These are phyloP conservation scores for Aspergillus felis DNA, from an alignment of 2,329 filamentous ascomycete genomes.

Conservation along the genomic window DNA sequence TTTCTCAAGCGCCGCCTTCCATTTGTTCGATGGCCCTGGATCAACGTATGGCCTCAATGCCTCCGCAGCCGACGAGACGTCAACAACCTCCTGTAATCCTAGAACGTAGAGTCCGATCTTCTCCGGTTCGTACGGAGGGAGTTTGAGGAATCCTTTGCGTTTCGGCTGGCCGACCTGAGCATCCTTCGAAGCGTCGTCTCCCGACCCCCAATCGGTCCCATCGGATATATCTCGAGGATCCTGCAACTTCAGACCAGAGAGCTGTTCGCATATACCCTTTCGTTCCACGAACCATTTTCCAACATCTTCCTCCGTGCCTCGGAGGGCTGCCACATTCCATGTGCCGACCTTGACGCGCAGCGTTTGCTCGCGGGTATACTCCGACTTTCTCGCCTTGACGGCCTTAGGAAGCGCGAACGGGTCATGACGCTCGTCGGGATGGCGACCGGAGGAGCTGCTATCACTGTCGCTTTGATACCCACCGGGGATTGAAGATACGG, in stretches of 20 bases:
- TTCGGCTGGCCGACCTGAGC: constrained; percentile 45
- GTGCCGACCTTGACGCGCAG: constrained; percentile 86
- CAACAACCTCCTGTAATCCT: constrained; percentile 87
- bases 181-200: constrained; percentile 11
- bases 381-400: constrained; percentile 67
- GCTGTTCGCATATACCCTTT: constrained; percentile 62
- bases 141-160: constrained; percentile 38
- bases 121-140: constrained; percentile 39
- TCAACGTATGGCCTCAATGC: constrained; percentile 75
- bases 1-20: constrained; percentile 71
- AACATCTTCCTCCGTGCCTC: constrained; percentile 82
- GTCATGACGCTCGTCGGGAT: constrained; percentile 21
- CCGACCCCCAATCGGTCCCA: constrained; percentile 2
- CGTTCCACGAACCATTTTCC: constrained; percentile 82
- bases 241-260: constrained; percentile 51
- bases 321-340: constrained; percentile 88
- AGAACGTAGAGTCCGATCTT: constrained; percentile 87
- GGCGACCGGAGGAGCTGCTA: constrained; percentile 6
- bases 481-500: constrained; percentile 1
- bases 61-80: constrained; percentile 74
- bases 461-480: constrained; percentile 14
- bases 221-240: constrained; percentile 18
- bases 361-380: constrained; percentile 71
- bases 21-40: constrained; percentile 66
- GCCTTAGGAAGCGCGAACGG: constrained; percentile 50